Evolutionary conservation across 2,329 filamentous ascomycete genomes (phyloP).

Genomic region (Diatrype stigma): DNA sequence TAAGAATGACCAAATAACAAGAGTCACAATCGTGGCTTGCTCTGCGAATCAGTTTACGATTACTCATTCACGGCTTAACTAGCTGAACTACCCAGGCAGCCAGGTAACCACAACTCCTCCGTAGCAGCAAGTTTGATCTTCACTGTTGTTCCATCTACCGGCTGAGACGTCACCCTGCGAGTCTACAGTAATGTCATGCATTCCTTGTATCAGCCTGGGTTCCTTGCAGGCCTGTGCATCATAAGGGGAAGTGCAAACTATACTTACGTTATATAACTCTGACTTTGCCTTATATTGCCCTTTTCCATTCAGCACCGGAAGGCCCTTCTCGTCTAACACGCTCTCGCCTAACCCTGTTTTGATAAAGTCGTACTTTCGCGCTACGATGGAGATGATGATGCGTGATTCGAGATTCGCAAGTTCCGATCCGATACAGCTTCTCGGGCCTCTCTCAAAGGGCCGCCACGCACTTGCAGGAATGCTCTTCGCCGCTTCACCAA

Average conservation of each 20-base stretch:
- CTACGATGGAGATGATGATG: slow-evolving; percentile 25
- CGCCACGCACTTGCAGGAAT: slow-evolving; percentile 41
- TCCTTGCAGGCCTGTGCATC: background rate
- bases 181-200: slow-evolving; percentile 3
- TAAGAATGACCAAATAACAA: no score
- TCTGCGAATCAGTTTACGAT: no score
- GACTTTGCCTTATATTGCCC: slow-evolving; percentile 7
- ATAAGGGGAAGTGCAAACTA: background rate
- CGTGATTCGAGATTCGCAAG: slow-evolving; percentile 38
- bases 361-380: slow-evolving; percentile 22
- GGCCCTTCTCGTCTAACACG: slow-evolving; percentile 5
- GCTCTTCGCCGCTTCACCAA: slow-evolving; percentile 18
- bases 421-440: slow-evolving; percentile 53
- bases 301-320: slow-evolving; percentile 5
- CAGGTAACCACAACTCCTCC: no score
- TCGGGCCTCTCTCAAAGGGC: slow-evolving; percentile 47
- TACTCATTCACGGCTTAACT: no score
- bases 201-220: background rate
- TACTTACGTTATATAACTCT: slow-evolving; percentile 5
- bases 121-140: slow-evolving; percentile 4
- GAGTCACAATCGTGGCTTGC: no score
- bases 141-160: slow-evolving; percentile 15
- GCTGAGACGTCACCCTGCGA: slow-evolving; percentile 12
- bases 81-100: no score
- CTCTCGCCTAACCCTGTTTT: slow-evolving; percentile 27